Base-by-base conservation (phyloP, 2,329 filamentous ascomycete genomes). In the Aspergillus tanneri region DNA sequence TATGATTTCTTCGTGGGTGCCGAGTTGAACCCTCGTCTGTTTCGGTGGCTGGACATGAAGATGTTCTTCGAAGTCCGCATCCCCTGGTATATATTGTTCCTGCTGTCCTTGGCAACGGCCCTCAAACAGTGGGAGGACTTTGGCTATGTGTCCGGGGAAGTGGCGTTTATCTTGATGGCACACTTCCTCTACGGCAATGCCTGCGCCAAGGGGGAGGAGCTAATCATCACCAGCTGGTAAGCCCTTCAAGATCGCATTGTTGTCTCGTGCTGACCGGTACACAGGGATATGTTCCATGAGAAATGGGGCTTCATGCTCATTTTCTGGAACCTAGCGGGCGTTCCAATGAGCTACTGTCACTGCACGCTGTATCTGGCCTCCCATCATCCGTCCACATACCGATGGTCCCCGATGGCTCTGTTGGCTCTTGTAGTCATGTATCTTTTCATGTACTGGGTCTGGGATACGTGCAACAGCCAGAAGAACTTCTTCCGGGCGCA, bases 301-400 rank as follows among this genome's bases (percentile, higher is more conserved):
- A 95, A 96, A 74, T 90, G 88, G 80, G 90, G 90, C 28, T 96
- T 96, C 75, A 95, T 96, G 90, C 82, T 96, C 58, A 95, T 93
- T 67, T 96, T 96, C 81, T 96, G 90, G 90, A 96, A 95, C 72
- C 78, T 96, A 66, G 90, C 90, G 28, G 90, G 90, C 54, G 90
- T 96, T 10, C 90, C 90, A 5, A 80, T 96, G 47, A 89, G 84
- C 23, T 96, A 96, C 78, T 95, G 90, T 73, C 90, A 96, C 76
- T 93, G 88, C 78, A 91, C 88, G 28, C 80, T 96, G 59, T 96
- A 87, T 72, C 79, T 96, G 27, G 90, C 89, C 53, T 90, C 85
- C 68, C 89, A 93, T 66, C 71, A 87, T 59, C 87, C 90, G 0
- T 79, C 82, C 23, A 82, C 81, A 40, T 96, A 95, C 70, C 77